Percentiles rank a stretch among this genome's conserved stretches.
Evolutionary conservation across 306 rosid genomes (phyloP).

Genomic region (Vigna nakashimae): DNA sequence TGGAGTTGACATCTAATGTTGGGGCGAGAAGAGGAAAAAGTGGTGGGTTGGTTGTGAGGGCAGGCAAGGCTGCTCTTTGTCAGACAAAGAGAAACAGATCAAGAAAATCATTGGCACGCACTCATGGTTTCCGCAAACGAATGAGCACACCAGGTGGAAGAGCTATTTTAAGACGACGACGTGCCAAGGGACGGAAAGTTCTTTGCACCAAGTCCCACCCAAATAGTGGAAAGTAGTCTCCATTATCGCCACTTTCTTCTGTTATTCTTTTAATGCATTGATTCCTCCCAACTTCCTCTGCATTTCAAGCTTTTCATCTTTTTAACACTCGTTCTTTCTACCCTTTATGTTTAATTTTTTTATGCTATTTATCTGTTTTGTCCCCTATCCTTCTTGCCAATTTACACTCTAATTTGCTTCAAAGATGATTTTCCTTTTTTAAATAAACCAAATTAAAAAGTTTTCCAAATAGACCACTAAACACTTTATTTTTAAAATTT

Average conservation of each 20-base stretch:
- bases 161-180: conserved; percentile 77
- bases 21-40: conserved; percentile 59
- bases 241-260: neutral
- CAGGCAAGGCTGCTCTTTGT: conserved; percentile 83
- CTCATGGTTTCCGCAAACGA: conserved; percentile 86
- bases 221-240: conserved; percentile 65
- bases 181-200: conserved; percentile 90
- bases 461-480: too few relatives aligned
- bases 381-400: conserved; percentile 21
- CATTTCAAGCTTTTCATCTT: conserved; percentile 31
- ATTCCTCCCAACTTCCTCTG: neutral
- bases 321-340: conserved; percentile 29
- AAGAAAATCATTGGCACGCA: conserved; percentile 83
- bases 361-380: neutral
- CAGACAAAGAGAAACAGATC: conserved; percentile 91
- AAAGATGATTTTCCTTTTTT: neutral
- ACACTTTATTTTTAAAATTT: too few relatives aligned
- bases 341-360: conserved; percentile 33
- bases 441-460: too few relatives aligned
- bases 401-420: conserved; percentile 26
- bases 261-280: neutral
- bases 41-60: conserved; percentile 74
- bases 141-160: conserved; percentile 92
- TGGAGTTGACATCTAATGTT: conserved; percentile 57
- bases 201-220: conserved; percentile 90